These are phyloP conservation scores for Dendrocalamus sinicus DNA, from an alignment of 176 grass and related monocot genomes.

Conservation along the genomic window DNA sequence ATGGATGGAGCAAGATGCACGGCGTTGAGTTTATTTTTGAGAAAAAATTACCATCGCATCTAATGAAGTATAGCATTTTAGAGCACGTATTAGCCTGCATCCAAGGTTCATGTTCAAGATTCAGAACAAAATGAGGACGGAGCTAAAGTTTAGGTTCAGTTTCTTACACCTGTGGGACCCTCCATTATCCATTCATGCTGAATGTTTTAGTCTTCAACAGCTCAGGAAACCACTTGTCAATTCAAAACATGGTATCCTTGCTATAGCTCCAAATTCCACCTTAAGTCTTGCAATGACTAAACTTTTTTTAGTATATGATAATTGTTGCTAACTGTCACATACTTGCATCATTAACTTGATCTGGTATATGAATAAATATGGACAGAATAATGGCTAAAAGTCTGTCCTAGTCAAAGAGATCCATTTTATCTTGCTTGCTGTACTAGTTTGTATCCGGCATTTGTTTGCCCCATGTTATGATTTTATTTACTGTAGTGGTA, in stretches of 20 bases:
- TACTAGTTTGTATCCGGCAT: background rate
- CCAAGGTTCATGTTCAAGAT: background rate
- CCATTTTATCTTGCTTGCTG: background rate
- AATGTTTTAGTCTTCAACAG: too few relatives aligned
- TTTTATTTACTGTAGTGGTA: background rate
- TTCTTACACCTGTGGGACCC: too few relatives aligned
- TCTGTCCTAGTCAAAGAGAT: background rate
- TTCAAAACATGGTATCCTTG: background rate
- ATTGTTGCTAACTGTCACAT: background rate
- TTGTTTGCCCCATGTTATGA: background rate
- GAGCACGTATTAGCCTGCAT: background rate
- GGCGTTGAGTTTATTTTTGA: background rate
- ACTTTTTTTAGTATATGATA: too few relatives aligned
- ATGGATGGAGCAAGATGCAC: background rate
- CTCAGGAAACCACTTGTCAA: background rate
- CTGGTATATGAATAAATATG: background rate
- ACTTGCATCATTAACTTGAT: background rate
- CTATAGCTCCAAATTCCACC: background rate
- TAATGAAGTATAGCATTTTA: background rate
- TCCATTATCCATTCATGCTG: too few relatives aligned
- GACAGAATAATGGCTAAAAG: background rate
- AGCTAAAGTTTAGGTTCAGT: too few relatives aligned
- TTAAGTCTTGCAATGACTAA: background rate
- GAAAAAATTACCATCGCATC: background rate
- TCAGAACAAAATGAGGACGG: background rate